Percentiles rank a stretch among this genome's conserved stretches.
These are phyloP conservation scores for Closterium sp. DNA, from an alignment of 139 green algal species.

Conservation along the genomic window DNA sequence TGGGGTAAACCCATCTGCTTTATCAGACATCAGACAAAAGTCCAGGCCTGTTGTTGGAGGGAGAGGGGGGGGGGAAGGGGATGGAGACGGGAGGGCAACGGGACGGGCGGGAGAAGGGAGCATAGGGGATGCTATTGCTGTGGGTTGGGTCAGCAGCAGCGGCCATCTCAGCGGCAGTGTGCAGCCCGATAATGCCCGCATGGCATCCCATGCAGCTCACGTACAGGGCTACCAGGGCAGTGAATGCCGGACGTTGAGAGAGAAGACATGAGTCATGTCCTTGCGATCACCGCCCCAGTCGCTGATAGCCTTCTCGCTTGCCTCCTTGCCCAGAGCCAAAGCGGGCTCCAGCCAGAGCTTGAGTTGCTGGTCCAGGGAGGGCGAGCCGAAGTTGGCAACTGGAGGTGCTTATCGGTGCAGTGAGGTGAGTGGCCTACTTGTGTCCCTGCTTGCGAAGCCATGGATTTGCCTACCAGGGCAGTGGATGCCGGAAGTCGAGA, in stretches of 20 bases:
- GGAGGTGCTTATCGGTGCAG: no score
- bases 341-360: constrained; percentile 13
- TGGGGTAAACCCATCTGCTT: constrained; percentile 25
- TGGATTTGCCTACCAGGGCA: constrained; percentile 33
- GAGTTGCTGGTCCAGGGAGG: constrained; percentile 11
- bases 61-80: no score
- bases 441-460: no score
- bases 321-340: background rate
- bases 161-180: constrained; percentile 15
- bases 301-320: constrained; percentile 23
- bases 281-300: constrained; percentile 20
- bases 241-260: no score
- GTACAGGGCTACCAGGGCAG: no score
- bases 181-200: constrained; percentile 20
- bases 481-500: constrained; percentile 33
- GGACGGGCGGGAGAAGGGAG: no score
- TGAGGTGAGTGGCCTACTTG: no score
- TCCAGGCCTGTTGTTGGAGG: constrained; percentile 38
- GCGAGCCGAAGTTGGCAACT: background rate
- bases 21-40: constrained; percentile 28
- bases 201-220: constrained; percentile 28
- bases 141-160: background rate
- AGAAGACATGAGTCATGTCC: constrained; percentile 34
- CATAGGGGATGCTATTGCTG: no score
- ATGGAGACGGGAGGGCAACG: no score